phyloP scores from a whole-genome alignment of 768 basidiomycete species.

The Tricholoma terreum region DNA sequence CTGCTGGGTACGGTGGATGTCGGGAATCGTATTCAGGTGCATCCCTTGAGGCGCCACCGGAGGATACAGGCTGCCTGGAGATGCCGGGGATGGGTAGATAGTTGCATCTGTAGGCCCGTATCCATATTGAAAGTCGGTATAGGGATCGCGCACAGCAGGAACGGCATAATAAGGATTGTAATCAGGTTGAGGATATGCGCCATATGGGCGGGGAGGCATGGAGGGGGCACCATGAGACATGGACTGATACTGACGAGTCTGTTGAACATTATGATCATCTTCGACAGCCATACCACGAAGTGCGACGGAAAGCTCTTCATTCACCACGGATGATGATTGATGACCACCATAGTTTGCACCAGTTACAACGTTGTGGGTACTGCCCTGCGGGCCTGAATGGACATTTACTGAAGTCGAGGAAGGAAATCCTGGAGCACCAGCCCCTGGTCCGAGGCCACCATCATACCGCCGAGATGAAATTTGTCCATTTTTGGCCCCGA shows the following conservation, averaged over 20 bases:
- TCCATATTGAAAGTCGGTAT: conserved; percentile 55
- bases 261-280: conserved; percentile 20
- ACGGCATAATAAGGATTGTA: conserved; percentile 59
- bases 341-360: conserved; percentile 16
- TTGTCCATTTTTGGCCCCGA: conserved; percentile 42
- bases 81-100: conserved; percentile 46
- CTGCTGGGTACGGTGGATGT: conserved; percentile 45
- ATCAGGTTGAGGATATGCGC: conserved; percentile 51
- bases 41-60: conserved; percentile 39
- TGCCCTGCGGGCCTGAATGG: conserved; percentile 21
- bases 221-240: conserved; percentile 36
- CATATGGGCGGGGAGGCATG: conserved; percentile 45
- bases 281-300: conserved; percentile 46
- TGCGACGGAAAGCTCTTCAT: conserved; percentile 53
- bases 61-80: conserved; percentile 49
- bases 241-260: conserved; percentile 13
- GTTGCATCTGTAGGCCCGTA: conserved; percentile 50
- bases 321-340: conserved; percentile 39
- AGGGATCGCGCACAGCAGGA: conserved; percentile 46
- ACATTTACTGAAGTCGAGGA: conserved; percentile 40
- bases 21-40: conserved; percentile 39
- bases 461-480: conserved; percentile 58
- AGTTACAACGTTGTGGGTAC: neutral
- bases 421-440: conserved; percentile 38
- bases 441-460: conserved; percentile 40